Evolutionary conservation across 2,329 filamentous ascomycete genomes (phyloP).

Genomic region (Hymenotorrendiella dingleyae): DNA sequence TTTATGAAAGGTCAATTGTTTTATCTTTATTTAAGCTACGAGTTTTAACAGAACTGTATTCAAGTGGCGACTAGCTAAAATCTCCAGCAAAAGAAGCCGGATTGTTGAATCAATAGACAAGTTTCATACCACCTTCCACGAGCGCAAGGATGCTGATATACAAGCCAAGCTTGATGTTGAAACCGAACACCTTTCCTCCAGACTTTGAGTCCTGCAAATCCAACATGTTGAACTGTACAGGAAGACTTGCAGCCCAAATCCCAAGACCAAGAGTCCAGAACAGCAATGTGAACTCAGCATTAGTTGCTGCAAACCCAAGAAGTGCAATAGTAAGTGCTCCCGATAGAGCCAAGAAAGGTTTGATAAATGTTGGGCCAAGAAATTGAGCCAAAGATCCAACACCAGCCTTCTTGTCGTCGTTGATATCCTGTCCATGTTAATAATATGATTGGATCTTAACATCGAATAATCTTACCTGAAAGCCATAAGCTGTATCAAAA

Average conservation of each 20-base stretch:
- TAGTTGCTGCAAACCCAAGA: background rate
- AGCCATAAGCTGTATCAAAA: background rate
- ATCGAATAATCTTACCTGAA: background rate
- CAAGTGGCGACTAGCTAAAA: no score
- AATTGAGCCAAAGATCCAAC: background rate
- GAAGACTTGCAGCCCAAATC: conserved; percentile 1
- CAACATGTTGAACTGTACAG: background rate
- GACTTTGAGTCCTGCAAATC: background rate
- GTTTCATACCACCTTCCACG: background rate
- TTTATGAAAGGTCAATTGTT: no score
- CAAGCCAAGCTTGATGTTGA: conserved; percentile 3
- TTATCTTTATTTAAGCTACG: no score
- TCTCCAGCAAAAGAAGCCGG: background rate
- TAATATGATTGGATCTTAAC: background rate
- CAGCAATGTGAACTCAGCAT: background rate
- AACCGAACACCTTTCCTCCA: background rate
- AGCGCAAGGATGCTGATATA: background rate
- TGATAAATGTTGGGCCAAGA: background rate
- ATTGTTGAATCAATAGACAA: background rate
- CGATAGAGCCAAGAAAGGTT: background rate
- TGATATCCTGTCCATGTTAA: background rate
- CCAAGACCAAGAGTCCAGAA: conserved; percentile 3
- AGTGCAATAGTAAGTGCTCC: background rate
- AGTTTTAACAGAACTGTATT: no score
- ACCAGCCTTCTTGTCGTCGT: conserved; percentile 2